phyloP scores from a whole-genome alignment of 2,329 filamentous ascomycete genomes.

The Didymellaceae sp. region DNA sequence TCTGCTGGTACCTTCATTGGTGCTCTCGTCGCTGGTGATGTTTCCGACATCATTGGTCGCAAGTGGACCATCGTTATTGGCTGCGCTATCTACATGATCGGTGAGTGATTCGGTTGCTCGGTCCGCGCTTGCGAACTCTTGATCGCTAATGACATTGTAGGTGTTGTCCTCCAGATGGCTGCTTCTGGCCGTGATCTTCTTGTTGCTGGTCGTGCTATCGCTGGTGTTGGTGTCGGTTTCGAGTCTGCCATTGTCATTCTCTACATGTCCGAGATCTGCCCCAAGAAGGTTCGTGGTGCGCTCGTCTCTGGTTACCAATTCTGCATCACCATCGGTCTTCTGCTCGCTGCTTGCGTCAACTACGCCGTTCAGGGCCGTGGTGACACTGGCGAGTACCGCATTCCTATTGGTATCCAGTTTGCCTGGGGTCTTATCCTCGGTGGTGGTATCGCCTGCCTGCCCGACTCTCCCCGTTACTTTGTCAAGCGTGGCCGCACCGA shows the following conservation, averaged over 20 bases:
- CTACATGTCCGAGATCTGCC: constrained; percentile 73
- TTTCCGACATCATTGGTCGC: constrained; percentile 71
- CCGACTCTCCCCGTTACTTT: constrained; percentile 35
- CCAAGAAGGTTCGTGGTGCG: constrained; percentile 72
- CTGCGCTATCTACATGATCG: constrained; percentile 32
- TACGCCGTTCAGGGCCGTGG: constrained; percentile 63
- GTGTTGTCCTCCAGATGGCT: constrained; percentile 19
- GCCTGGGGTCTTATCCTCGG: constrained; percentile 72
- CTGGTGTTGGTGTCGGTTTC: constrained; percentile 40
- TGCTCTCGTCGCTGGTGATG: constrained; percentile 68
- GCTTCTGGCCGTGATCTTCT: constrained; percentile 14
- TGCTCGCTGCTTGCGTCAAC: constrained; percentile 68
- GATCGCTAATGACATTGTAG: constrained; percentile 20
- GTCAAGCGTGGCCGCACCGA: constrained; percentile 63
- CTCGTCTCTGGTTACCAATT: constrained; percentile 72
- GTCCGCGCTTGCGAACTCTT: too few relatives aligned
- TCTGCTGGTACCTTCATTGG: constrained; percentile 79
- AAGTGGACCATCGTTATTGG: constrained; percentile 60
- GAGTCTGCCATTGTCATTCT: constrained; percentile 58
- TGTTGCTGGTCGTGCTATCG: constrained; percentile 38
- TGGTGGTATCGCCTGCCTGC: constrained; percentile 43
- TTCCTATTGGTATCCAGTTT: constrained; percentile 75
- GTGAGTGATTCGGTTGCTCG: too few relatives aligned
- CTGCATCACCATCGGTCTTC: constrained; percentile 70
- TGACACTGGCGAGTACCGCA: constrained; percentile 70